Percentiles rank a stretch among this genome's conserved stretches.
phyloP scores from a whole-genome alignment of 495 filamentous ascomycete genomes.

The Cudoniella acicularis region DNA sequence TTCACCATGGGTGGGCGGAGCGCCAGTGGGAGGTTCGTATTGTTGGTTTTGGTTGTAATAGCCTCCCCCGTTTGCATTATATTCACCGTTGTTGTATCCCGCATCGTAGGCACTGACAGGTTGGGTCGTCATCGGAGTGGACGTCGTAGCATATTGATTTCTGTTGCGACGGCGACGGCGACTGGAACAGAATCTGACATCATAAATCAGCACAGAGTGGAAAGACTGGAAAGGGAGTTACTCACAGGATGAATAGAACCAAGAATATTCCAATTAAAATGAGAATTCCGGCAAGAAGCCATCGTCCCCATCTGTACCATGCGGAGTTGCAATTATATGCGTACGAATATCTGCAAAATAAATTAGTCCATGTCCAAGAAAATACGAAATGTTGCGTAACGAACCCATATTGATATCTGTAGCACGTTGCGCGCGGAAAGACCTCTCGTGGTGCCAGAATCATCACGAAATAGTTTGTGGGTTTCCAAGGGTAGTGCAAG shows the following conservation, averaged over 20 bases:
- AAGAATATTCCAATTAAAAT: constrained; percentile 4
- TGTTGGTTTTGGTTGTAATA: not conserved
- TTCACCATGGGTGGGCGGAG: constrained; percentile 1
- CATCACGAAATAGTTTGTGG: not conserved
- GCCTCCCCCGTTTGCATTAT: not conserved
- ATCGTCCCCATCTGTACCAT: constrained; percentile 15
- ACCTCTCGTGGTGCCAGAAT: not conserved
- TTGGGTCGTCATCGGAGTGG: constrained; percentile 5
- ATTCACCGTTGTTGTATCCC: not conserved
- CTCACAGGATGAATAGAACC: constrained; percentile 6
- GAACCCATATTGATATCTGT: not conserved
- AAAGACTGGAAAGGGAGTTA: not conserved
- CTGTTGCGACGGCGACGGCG: constrained; percentile 10
- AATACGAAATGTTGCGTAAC: not conserved
- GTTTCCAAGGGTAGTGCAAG: not conserved
- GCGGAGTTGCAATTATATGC: constrained; percentile 7
- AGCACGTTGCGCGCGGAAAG: not conserved
- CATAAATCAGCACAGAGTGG: not conserved
- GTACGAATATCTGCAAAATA: not conserved
- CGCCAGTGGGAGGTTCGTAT: not conserved
- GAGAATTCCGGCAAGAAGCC: constrained; percentile 13
- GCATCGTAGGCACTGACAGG: not conserved
- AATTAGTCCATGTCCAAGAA: not conserved
- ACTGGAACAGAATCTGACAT: not conserved
- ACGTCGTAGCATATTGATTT: not conserved